Conservation (phyloP, 306 rosid genomes). For the Dryas octopetala region DNA sequence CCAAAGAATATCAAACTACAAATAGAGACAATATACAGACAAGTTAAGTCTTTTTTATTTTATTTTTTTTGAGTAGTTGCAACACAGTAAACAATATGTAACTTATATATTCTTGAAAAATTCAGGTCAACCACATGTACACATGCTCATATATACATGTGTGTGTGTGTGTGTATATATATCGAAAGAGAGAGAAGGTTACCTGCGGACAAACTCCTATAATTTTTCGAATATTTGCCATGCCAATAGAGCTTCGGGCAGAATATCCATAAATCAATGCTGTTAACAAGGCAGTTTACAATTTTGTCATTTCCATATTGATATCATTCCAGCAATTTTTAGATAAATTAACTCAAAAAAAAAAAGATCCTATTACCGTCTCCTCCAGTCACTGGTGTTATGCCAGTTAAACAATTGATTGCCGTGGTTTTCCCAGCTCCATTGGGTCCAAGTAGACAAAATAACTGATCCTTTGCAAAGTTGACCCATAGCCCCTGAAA, state of each 20-base stretch:
- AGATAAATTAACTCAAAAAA: neutral
- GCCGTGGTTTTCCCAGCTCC: constrained; percentile 97
- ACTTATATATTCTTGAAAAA: too few relatives aligned
- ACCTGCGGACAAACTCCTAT: constrained; percentile 98
- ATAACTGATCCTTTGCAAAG: constrained; percentile 75
- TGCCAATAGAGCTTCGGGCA: constrained; percentile 61
- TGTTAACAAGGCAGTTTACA: constrained; percentile 33
- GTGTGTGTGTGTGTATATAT: neutral
- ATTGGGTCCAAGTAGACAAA: constrained; percentile 90
- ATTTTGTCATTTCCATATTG: constrained; percentile 5
- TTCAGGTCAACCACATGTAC: too few relatives aligned
- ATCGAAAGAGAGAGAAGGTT: constrained; percentile 5
- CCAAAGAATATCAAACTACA: constrained; percentile 89
- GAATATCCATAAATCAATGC: constrained; percentile 81
- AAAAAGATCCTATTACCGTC: constrained; percentile 52
- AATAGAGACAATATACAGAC: constrained; percentile 21
- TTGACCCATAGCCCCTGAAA: constrained; percentile 91
- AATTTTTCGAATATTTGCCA: constrained; percentile 69
- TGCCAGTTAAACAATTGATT: constrained; percentile 88
- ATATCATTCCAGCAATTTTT: neutral
- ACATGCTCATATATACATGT: too few relatives aligned
- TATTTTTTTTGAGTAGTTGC: neutral
- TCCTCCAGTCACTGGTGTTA: constrained; percentile 77
- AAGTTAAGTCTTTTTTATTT: constrained; percentile 1
- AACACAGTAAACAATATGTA: neutral